These are phyloP conservation scores for Phytophthora sojae DNA, from an alignment of 352 stramenopile genomes.

Conservation along the genomic window DNA sequence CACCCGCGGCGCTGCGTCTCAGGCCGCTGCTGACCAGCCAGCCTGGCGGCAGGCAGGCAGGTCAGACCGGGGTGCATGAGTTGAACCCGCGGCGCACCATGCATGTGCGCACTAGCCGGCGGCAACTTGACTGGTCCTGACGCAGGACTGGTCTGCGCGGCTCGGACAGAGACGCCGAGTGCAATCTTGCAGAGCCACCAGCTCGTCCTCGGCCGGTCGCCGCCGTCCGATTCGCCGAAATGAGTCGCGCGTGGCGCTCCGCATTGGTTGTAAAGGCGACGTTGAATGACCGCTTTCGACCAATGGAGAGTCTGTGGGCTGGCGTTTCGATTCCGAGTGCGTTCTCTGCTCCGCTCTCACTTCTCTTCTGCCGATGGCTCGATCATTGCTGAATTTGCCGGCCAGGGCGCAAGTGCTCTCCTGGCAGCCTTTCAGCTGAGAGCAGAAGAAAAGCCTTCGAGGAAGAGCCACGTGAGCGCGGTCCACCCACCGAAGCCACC, in stretches of 20 bases:
- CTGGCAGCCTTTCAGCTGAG: slow-evolving; percentile 4
- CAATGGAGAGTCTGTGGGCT: slow-evolving; percentile 19
- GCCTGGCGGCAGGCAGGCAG: background rate
- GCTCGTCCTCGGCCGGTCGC: slow-evolving; percentile 24
- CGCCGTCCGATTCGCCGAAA: slow-evolving; percentile 28
- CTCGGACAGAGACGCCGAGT: slow-evolving; percentile 13
- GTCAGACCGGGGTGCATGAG: background rate
- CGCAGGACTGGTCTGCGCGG: slow-evolving; percentile 7
- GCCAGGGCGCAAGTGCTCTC: slow-evolving; percentile 55
- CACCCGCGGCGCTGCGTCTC: slow-evolving; percentile 9
- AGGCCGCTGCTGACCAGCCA: slow-evolving; percentile 30
- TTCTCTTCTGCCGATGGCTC: slow-evolving; percentile 45
- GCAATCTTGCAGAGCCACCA: slow-evolving; percentile 24
- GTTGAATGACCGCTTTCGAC: slow-evolving; percentile 13
- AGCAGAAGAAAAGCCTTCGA: slow-evolving; percentile 18
- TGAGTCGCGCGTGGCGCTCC: background rate
- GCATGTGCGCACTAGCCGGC: background rate
- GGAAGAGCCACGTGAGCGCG: slow-evolving; percentile 24
- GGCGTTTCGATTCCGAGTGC: slow-evolving; percentile 34
- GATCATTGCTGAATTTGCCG: slow-evolving; percentile 71
- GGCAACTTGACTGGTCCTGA: slow-evolving; percentile 28
- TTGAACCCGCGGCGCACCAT: background rate
- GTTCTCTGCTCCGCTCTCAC: slow-evolving; percentile 33
- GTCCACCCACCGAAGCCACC: background rate
- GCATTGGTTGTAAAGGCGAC: slow-evolving; percentile 24